Conservation (phyloP, 495 filamentous ascomycete genomes). For the Aspergillus nidulans region DNA sequence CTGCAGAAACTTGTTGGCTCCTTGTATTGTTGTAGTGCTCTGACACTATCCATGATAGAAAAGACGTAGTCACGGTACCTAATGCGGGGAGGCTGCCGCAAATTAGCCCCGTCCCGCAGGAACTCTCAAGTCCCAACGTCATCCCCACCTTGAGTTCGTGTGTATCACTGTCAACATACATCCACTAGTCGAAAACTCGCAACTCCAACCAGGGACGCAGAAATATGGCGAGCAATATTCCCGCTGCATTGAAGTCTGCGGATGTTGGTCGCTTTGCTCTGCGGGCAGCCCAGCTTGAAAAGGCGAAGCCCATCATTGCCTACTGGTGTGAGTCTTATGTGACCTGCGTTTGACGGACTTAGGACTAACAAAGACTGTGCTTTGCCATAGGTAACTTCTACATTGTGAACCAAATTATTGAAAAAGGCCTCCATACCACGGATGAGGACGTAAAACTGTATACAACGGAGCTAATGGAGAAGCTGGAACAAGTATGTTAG, state of each 20-base stretch:
- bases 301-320: conserved; percentile 75
- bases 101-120: not conserved
- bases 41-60: too few species aligned
- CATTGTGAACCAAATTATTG: conserved; percentile 87
- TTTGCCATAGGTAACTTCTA: conserved; percentile 71
- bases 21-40: too few species aligned
- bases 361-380: conserved; percentile 1
- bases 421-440: conserved; percentile 66
- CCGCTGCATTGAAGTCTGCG: conserved; percentile 66
- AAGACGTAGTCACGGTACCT: not conserved
- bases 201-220: not conserved
- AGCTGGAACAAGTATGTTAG: conserved; percentile 69
- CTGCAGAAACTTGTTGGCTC: too few species aligned
- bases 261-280: conserved; percentile 76
- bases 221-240: conserved; percentile 68
- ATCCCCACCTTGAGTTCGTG: conserved; percentile 18
- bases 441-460: conserved; percentile 73
- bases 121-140: conserved; percentile 2
- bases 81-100: conserved; percentile 2
- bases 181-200: not conserved
- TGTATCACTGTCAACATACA: not conserved
- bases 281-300: conserved; percentile 80
- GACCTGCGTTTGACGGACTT: conserved; percentile 7
- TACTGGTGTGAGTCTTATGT: conserved; percentile 81
- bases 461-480: conserved; percentile 83